A percentile compares a stretch with the other conserved stretches of the same genome.
Conservation (phyloP, 1,139 yeast species). For the Zygosaccharomyces pseudobailii region DNA sequence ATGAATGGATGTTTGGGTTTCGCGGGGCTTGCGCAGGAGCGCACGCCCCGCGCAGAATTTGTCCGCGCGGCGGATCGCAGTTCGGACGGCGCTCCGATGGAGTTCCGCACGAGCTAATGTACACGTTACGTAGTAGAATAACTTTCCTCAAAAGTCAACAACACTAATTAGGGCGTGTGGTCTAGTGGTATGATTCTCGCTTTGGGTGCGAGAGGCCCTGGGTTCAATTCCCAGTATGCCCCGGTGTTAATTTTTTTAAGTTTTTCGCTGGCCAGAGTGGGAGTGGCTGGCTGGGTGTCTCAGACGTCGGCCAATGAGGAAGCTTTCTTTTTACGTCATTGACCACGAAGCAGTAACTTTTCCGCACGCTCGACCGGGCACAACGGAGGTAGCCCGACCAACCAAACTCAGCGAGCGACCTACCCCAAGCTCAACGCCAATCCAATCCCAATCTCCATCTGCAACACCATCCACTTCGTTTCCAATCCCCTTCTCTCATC, state of each 20-base stretch:
- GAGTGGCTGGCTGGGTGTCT: too few species aligned
- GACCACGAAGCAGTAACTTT: not conserved
- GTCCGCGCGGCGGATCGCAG: too few species aligned
- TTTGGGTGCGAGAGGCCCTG: constrained; percentile 32
- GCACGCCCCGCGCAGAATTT: not conserved
- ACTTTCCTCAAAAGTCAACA: not conserved
- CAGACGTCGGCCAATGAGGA: not conserved
- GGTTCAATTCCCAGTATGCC: constrained; percentile 31
- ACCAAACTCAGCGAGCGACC: not conserved
- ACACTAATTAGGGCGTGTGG: constrained; percentile 23
- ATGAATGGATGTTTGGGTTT: not conserved
- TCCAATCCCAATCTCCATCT: not conserved
- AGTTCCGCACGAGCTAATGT: too few species aligned
- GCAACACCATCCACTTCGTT: not conserved
- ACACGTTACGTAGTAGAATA: not conserved
- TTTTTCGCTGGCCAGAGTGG: too few species aligned
- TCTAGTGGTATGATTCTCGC: constrained; percentile 31
- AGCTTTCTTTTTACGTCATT: not conserved
- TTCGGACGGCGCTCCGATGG: too few species aligned
- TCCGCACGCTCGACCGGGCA: not conserved
- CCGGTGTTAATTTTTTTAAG: constrained; percentile 15
- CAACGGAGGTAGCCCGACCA: not conserved
- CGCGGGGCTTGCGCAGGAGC: not conserved
- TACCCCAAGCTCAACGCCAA: not conserved
- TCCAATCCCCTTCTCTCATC: not conserved